A percentile compares a stretch with the other conserved stretches of the same genome.
These are phyloP conservation scores for Fusarium pseudocircinatum DNA, from an alignment of 2,329 filamentous ascomycete genomes.

Conservation along the genomic window DNA sequence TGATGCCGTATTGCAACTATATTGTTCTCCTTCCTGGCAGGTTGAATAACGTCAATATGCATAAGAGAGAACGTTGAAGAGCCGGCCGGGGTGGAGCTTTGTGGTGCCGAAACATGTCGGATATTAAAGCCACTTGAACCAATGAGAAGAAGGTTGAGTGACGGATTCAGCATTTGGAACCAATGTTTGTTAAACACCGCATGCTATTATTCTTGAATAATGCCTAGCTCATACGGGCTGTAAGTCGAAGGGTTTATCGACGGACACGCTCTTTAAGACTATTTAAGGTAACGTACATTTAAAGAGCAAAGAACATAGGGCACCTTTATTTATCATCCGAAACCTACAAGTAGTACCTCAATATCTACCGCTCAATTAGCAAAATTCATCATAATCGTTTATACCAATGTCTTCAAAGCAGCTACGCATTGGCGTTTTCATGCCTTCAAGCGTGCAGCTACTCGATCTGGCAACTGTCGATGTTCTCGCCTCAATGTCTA, in stretches of 20 bases:
- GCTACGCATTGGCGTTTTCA: conserved; percentile 61
- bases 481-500: conserved; percentile 57
- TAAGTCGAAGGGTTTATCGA: neutral
- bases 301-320: neutral
- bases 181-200: neutral
- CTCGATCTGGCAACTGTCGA: conserved; percentile 63
- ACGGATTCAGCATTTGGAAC: conserved; percentile 24
- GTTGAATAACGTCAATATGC: neutral
- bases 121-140: conserved; percentile 29
- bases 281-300: neutral
- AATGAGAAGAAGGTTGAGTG: conserved; percentile 26
- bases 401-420: conserved; percentile 28
- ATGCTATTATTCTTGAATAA: neutral
- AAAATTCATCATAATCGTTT: neutral
- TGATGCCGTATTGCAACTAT: neutral
- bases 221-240: conserved; percentile 12
- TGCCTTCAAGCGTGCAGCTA: conserved; percentile 57
- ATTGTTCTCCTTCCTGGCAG: neutral
- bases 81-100: conserved; percentile 7
- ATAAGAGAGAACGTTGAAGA: neutral
- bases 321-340: neutral
- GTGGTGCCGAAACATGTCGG: conserved; percentile 30
- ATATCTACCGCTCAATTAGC: neutral
- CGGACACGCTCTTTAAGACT: neutral
- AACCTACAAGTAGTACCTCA: neutral